Conservation (phyloP, 495 filamentous ascomycete genomes). For the Penicillium flavigenum region DNA sequence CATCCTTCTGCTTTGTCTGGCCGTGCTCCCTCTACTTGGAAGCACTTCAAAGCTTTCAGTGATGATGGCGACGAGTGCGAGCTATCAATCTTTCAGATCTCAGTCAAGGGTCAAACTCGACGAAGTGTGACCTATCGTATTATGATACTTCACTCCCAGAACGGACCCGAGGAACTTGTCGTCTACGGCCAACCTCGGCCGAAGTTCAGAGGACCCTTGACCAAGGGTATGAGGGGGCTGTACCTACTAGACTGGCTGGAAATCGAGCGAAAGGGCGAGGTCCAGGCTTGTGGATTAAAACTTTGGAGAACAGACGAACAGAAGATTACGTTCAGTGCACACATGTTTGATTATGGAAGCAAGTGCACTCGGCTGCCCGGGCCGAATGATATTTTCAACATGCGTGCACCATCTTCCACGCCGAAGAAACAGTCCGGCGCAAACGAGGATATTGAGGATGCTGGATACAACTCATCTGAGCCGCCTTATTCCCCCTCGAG, state of each 20-base stretch:
- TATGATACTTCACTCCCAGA: not conserved
- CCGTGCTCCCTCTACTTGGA: not conserved
- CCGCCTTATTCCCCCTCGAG: not conserved
- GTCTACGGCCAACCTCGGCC: not conserved
- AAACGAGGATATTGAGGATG: not conserved
- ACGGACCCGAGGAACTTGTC: not conserved
- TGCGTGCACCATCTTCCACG: not conserved
- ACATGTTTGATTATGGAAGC: not conserved
- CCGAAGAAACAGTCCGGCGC: not conserved
- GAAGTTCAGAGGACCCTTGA: not conserved
- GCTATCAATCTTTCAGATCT: constrained; percentile 11
- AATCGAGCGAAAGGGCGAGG: not conserved
- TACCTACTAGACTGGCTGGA: not conserved
- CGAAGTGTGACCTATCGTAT: not conserved
- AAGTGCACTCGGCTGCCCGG: not conserved
- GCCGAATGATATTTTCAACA: not conserved
- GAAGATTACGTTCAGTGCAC: not conserved
- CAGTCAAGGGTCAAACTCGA: not conserved
- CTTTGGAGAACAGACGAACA: not conserved
- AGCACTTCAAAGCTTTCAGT: constrained; percentile 18
- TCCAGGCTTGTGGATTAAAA: not conserved
- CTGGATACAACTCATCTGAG: not conserved
- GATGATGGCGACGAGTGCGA: constrained; percentile 16
- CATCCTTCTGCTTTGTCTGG: not conserved
- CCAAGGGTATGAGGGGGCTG: not conserved